Base-by-base conservation (phyloP, 768 basidiomycete species). In the Mycena latifolia region DNA sequence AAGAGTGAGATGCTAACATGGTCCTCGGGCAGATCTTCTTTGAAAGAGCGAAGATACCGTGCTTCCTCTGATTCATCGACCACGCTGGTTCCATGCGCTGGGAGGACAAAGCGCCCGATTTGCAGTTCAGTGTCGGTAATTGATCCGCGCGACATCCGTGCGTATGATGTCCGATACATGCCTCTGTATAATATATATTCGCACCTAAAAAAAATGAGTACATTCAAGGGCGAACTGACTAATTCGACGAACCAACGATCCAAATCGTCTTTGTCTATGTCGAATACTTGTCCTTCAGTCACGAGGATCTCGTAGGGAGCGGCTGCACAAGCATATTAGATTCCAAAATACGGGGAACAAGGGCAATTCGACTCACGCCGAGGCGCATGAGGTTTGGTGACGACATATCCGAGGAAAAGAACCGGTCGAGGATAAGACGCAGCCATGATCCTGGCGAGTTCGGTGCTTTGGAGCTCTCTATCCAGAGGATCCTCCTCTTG, bases 401-500 rank as follows among this genome's bases (percentile, higher is more conserved):
- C 91, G 0, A 94, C 90, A 72, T 95, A 94, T 47, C 92, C 93
- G 18, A 94, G 81, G 81, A 92, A 94, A 51, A 95, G 83, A 18
- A 92, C 86, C 0, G 95, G 95, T 27, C 85, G 79, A 24, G 91
- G 91, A 62, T 91, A 88, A 8, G 87, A 80, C 24, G 82, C 82
- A 0, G 87, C 79, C 89, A 96, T 93, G 52, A 96, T 90, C 39
- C 90, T 84, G 3, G 91, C 95, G 57, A 97, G 80, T 72, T 91
- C 93, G 25, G 76, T 89, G 57, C 92, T 91, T 73, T 97, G 95
- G 28, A 96, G 78, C 74, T 96, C 92, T 62, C 95, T 86, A 75
- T 97, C 95, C n/a, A 95, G 76, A 0, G 91, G 86, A 51, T 95
- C 94, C 75, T 96, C 92, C 85, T 96, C 95, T 85, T 97, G 95